A percentile compares a stretch with the other conserved stretches of the same genome.
phyloP scores from a whole-genome alignment of 345 rosid genomes.

The Pistacia atlantica region DNA sequence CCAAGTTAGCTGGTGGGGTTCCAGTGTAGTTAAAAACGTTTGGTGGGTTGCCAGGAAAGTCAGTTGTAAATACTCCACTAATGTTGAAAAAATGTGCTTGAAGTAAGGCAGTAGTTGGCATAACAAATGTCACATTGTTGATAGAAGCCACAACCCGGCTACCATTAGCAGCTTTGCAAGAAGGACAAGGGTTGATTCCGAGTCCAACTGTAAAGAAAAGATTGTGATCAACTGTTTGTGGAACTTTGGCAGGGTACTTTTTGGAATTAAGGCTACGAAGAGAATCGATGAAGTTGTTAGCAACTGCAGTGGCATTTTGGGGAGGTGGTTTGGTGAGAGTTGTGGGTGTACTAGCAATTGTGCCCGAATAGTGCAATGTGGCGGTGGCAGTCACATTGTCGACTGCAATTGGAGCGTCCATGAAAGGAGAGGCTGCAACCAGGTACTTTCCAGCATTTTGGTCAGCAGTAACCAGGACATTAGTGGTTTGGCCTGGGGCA shows the following conservation, averaged over 20 bases:
- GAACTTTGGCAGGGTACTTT: slow-evolving; percentile 77
- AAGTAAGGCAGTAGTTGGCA: slow-evolving; percentile 81
- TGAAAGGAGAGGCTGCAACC: slow-evolving; percentile 81
- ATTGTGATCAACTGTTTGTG: slow-evolving; percentile 66
- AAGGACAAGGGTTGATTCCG: slow-evolving; percentile 74
- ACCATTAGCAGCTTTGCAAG: slow-evolving; percentile 78
- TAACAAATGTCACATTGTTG: slow-evolving; percentile 78
- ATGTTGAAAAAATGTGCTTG: slow-evolving; percentile 82
- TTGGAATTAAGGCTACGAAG: slow-evolving; percentile 80
- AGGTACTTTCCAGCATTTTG: slow-evolving; percentile 63
- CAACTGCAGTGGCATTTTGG: slow-evolving; percentile 70
- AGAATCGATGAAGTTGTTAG: slow-evolving; percentile 54
- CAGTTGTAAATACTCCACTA: slow-evolving; percentile 80
- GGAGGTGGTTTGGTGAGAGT: slow-evolving; percentile 64
- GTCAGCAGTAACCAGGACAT: slow-evolving; percentile 61
- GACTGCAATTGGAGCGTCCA: slow-evolving; percentile 84
- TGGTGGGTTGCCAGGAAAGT: slow-evolving; percentile 78
- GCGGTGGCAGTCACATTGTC: slow-evolving; percentile 89
- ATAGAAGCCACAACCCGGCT: slow-evolving; percentile 75
- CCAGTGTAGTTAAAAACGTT: slow-evolving; percentile 66
- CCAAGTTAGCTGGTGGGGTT: slow-evolving; percentile 53
- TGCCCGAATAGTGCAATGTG: slow-evolving; percentile 77
- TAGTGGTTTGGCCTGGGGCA: slow-evolving; percentile 93
- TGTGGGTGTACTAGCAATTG: slow-evolving; percentile 57
- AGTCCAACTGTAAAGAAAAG: slow-evolving; percentile 79